Evolutionary conservation across 2,329 filamentous ascomycete genomes (phyloP), one percentile per base, ranked within the genome.

Genomic region (Trichoderma cornu-damae): DNA sequence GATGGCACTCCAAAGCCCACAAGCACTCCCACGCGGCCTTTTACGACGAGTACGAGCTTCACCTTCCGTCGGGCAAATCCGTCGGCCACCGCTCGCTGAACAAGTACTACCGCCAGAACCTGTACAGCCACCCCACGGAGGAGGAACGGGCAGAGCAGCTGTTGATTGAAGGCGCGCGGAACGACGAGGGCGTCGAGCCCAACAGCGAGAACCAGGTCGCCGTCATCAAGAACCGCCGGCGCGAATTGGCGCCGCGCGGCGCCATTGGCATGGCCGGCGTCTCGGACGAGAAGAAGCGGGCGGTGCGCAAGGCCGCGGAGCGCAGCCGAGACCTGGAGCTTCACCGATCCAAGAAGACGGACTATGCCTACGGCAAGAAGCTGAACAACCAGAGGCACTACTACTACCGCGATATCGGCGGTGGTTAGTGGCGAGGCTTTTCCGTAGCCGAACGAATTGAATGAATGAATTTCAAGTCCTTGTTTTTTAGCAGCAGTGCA

Each of bases 1-100:
- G 89, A 53, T 92, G 83, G 77, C 88, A 95, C 70, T 92, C 88
- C 3, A 89, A 91, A 69, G 88, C 88, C 1, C 88, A 95, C 73
- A 87, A 89, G 63, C 71, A 86, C 63, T 72, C 82, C 4, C 82
- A 87, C 61, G 86, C 90, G 35, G 89, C 90, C 20, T 96, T 95
- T 71, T 86, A 95, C 68, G 90, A 95, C 65, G 94, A 99, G 43
- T 92, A 90, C 67, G 94, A 97, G 72, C 81, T 99, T 53, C 91
- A 99, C 68, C 83, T 99, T 11, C 94, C 94, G 1, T 90, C 88
- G 4, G 94, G 94, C 53, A 87, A 89, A 60, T 88, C 89, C 6
- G 91, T 95, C 35, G 94, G 94, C 37, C 94, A 99, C 71, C 85
- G 94, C 47, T 94, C 90, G 6, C 75, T 96, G 54, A 87, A 89